These are phyloP conservation scores for Zangia roseola DNA, from an alignment of 768 basidiomycete genomes.

Conservation along the genomic window DNA sequence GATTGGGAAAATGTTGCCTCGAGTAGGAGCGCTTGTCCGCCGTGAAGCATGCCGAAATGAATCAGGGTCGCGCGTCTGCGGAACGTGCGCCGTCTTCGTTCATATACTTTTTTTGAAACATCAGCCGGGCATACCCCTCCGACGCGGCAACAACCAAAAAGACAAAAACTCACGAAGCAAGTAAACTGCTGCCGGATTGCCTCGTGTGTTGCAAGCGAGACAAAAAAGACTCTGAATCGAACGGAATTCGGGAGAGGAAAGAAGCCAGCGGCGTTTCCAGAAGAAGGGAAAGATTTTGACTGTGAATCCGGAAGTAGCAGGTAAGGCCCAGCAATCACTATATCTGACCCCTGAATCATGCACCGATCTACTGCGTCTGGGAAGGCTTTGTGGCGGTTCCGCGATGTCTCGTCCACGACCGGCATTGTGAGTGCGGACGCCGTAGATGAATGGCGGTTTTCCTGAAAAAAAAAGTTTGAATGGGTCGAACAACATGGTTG, in stretches of 20 bases:
- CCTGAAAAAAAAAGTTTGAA: slow-evolving; percentile 13
- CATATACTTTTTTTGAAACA: slow-evolving; percentile 6
- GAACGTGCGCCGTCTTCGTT: not conserved
- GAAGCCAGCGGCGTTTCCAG: slow-evolving; percentile 26
- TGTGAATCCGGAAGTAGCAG: slow-evolving; percentile 29
- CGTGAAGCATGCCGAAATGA: slow-evolving; percentile 28
- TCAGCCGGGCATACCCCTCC: not conserved
- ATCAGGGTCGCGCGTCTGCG: slow-evolving; percentile 22
- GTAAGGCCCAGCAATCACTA: slow-evolving; percentile 22
- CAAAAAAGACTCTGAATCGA: not conserved
- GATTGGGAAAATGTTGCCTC: slow-evolving; percentile 20
- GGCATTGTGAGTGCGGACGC: slow-evolving; percentile 23
- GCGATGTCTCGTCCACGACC: slow-evolving; percentile 17
- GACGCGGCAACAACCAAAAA: not conserved
- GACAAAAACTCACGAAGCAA: not conserved
- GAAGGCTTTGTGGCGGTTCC: slow-evolving; percentile 30
- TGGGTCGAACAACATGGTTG: slow-evolving; percentile 1
- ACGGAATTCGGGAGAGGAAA: slow-evolving; percentile 6
- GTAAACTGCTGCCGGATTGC: not conserved
- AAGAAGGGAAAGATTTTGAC: slow-evolving; percentile 17
- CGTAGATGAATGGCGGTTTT: slow-evolving; percentile 20
- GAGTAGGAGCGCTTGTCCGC: slow-evolving; percentile 15
- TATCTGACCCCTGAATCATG: slow-evolving; percentile 23
- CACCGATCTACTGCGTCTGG: slow-evolving; percentile 27
- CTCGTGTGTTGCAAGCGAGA: slow-evolving; percentile 1